Base-by-base conservation (phyloP, 257 asterid species). In the Nicotiana otophora region DNA sequence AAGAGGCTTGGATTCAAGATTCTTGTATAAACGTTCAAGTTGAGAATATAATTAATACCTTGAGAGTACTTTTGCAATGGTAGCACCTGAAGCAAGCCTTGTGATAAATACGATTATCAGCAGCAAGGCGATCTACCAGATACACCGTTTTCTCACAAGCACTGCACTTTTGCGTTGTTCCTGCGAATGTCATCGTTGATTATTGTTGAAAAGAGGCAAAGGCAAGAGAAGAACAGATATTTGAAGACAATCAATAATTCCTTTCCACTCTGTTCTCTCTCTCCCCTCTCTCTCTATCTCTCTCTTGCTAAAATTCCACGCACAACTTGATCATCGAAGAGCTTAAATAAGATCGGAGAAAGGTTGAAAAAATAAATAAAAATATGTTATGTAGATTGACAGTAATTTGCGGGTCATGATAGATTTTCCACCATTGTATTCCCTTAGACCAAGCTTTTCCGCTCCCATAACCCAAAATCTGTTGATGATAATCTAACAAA, bases 11-110 rank as follows among this genome's bases (percentile, higher is more conserved):
- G 51, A 3, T 42, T 42, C 12, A 42, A 42, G 51, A 42, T 42
- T 42, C 12, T 42, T 42, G 12, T 42, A 42, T 42, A 8, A 42
- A 2, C 12, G 12, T 42, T 42, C 51, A 42, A 42, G 51, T 42
- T 42, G 51, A 42, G 3, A 42, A 42, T 11, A 42, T 42, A 42
- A 42, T 42, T 42, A 1, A 62, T 26, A 91, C 97, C 97, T 94
- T 92, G n/a, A 92, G 96, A 81, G 96, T 94, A 58, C 91, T 83
- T 0, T 90, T 89, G 92, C 97, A 94, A 79, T 92, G 93, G 88
- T 91, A 91, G 89, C 97, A 91, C 1, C 94, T 90, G 85, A 94
- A 94, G 79, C 97, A 94, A 0, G 97, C 91, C 85, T 94, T 94
- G 86, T 92, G 98, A 69, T 78, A 94, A 26, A 91, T 42, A 2